Conservation (phyloP, 106 monocot genomes). For the Apostasia shenzhenica region DNA sequence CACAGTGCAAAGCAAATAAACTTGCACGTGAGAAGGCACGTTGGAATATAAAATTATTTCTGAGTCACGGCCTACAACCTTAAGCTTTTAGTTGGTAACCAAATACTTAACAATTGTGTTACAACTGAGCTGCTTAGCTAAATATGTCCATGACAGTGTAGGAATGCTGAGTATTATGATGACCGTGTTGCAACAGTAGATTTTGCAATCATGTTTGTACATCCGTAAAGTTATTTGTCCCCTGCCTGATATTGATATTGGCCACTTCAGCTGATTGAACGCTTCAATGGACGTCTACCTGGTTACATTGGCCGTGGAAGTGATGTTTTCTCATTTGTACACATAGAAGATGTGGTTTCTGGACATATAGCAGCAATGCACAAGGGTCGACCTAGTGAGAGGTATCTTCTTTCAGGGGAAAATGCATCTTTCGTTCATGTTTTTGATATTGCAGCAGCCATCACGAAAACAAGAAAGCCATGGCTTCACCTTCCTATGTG, state of each 20-base stretch:
- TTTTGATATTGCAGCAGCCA: slow-evolving; percentile 58
- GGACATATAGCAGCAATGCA: slow-evolving; percentile 85
- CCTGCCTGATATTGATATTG: neutral
- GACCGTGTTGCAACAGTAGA: no score
- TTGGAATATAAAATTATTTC: no score
- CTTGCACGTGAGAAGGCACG: no score
- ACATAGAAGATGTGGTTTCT: slow-evolving; percentile 80
- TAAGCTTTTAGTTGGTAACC: no score
- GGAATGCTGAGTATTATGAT: no score
- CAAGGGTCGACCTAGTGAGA: slow-evolving; percentile 68
- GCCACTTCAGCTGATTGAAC: slow-evolving; percentile 67
- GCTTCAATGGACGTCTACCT: slow-evolving; percentile 82
- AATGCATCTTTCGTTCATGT: slow-evolving; percentile 61
- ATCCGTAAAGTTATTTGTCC: neutral
- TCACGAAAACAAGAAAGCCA: slow-evolving; percentile 67
- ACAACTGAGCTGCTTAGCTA: no score
- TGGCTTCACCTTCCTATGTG: slow-evolving; percentile 75
- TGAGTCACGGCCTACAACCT: no score
- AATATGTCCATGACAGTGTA: no score
- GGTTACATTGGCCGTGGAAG: slow-evolving; percentile 76
- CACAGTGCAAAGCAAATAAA: no score
- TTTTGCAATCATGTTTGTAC: no score
- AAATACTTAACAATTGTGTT: no score
- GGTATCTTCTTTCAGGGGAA: slow-evolving; percentile 90
- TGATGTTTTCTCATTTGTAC: slow-evolving; percentile 58